Evolutionary conservation across 2,329 filamentous ascomycete species (phyloP).

Genomic region (Bipolaris victoriae): DNA sequence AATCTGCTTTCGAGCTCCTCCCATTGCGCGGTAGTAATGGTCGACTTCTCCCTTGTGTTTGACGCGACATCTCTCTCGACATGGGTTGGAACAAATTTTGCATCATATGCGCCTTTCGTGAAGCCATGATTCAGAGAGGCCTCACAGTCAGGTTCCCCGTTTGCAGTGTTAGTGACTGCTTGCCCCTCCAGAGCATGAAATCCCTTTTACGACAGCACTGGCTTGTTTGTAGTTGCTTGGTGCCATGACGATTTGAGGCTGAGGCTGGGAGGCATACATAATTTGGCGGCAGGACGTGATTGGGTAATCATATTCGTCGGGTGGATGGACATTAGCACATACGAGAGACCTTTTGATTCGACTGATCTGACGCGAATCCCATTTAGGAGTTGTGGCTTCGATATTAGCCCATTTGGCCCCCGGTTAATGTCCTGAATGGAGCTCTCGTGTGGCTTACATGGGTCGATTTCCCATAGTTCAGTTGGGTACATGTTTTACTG

Average conservation of each 20-base stretch:
- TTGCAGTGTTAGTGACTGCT: not conserved
- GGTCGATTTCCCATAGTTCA: not conserved
- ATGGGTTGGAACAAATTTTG: not conserved
- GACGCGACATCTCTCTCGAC: not conserved
- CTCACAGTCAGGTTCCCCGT: not conserved
- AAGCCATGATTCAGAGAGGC: not conserved
- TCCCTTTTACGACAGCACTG: not conserved
- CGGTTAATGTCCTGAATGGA: not conserved
- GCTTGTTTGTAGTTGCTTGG: not conserved
- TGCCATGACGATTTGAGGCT: constrained; percentile 6
- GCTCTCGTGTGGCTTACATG: not conserved
- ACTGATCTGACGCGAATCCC: not conserved
- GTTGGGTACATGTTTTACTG: not conserved
- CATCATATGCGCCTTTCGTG: not conserved
- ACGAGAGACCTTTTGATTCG: not conserved
- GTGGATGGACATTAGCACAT: not conserved
- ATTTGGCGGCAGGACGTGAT: constrained; percentile 1
- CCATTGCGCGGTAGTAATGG: not conserved
- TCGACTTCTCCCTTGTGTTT: not conserved
- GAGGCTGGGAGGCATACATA: constrained; percentile 12
- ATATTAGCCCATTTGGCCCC: not conserved
- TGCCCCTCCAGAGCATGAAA: not conserved
- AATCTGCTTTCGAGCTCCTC: not conserved
- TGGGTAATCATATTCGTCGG: not conserved
- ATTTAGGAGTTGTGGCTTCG: not conserved